These are phyloP conservation scores for Rehmannia glutinosa DNA, from an alignment of 257 asterid genomes.

Conservation along the genomic window DNA sequence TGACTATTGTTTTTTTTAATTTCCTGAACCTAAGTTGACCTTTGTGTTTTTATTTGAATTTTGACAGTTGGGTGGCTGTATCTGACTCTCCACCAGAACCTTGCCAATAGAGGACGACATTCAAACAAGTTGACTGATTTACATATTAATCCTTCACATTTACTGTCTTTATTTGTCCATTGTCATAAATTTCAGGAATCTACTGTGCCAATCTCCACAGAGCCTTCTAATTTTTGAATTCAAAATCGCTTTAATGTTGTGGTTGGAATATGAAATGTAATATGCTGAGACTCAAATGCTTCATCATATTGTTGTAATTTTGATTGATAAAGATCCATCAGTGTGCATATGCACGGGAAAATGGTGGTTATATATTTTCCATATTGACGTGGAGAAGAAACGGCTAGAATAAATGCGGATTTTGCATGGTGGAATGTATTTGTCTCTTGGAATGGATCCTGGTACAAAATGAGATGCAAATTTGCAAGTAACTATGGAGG, in stretches of 20 bases:
- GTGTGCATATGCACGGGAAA: neutral
- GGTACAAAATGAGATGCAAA: too few relatives aligned
- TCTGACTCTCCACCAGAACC: conserved; percentile 31
- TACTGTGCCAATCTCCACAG: neutral
- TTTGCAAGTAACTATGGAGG: too few relatives aligned
- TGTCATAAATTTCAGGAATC: conserved; percentile 19
- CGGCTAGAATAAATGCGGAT: too few relatives aligned
- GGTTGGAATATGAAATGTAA: neutral
- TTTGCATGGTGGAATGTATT: too few relatives aligned
- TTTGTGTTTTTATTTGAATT: neutral
- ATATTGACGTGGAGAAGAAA: too few relatives aligned
- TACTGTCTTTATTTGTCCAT: neutral
- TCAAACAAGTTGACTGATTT: neutral
- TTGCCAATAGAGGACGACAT: conserved; percentile 11
- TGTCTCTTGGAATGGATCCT: too few relatives aligned
- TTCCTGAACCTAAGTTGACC: conserved; percentile 3
- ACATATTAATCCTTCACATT: neutral
- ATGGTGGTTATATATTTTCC: neutral
- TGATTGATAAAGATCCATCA: neutral
- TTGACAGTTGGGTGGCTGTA: conserved; percentile 88
- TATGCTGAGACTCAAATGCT: neutral
- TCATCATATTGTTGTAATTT: neutral
- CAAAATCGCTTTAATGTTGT: neutral
- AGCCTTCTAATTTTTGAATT: neutral
- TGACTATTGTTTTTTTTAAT: neutral